phyloP scores from a whole-genome alignment of 352 stramenopile genomes.

The Phytophthora palmivora region DNA sequence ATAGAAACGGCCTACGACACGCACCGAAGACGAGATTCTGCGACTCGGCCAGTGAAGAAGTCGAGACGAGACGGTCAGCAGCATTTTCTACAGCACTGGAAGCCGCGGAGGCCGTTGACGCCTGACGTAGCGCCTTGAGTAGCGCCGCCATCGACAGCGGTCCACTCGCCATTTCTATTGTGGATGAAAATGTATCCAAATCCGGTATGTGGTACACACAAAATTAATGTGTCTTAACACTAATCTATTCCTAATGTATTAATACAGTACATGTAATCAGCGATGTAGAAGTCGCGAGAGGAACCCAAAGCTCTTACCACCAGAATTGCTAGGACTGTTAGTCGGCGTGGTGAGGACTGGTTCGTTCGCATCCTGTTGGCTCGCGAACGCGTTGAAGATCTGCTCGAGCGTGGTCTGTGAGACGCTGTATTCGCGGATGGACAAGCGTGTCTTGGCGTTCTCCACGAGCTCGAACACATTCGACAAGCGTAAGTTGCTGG shows the following conservation, averaged over 20 bases:
- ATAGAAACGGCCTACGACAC: conserved; percentile 2
- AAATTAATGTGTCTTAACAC: too few relatives aligned
- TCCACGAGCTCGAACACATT: conserved; percentile 83
- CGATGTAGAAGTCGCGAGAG: conserved; percentile 19
- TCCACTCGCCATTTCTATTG: conserved; percentile 10
- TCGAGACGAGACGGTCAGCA: conserved; percentile 34
- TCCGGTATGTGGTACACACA: too few relatives aligned
- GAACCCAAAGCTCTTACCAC: background rate
- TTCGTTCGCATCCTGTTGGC: conserved; percentile 68
- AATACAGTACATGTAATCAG: too few relatives aligned
- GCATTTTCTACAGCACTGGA: conserved; percentile 25
- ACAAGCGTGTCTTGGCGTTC: conserved; percentile 36
- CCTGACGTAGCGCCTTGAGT: conserved; percentile 36
- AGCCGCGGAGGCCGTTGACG: conserved; percentile 6
- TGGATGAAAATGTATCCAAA: too few relatives aligned
- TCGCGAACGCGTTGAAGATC: conserved; percentile 92
- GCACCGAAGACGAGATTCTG: conserved; percentile 43
- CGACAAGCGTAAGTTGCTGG: conserved; percentile 48
- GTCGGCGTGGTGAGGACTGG: conserved; percentile 18
- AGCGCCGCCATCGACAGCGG: conserved; percentile 21
- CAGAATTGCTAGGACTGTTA: conserved; percentile 7
- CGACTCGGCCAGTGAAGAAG: conserved; percentile 24
- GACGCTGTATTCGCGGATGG: conserved; percentile 87
- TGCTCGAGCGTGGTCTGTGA: conserved; percentile 88
- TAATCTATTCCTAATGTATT: too few relatives aligned